Evolutionary conservation across 768 basidiomycete species (phyloP), one percentile per base, ranked within the genome.

Genomic region (Hygrophorus pudorinus): DNA sequence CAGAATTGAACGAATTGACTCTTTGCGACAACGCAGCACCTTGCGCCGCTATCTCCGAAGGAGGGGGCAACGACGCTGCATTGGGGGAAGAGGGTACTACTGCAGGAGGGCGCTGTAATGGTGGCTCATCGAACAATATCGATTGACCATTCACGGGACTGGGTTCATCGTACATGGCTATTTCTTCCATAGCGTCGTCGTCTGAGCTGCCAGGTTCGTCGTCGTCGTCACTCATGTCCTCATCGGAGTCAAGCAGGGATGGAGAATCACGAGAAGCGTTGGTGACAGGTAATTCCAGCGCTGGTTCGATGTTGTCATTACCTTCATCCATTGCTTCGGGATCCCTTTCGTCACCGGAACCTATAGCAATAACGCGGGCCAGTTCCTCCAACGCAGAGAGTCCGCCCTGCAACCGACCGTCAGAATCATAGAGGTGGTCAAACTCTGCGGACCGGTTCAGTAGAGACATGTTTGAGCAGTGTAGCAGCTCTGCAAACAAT

Each of bases 391-490:
- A 66, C 10, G 84, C 81, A 1, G 78, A 66, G 9, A 96, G 64
- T 4, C 94, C 93, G n/a, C 91, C 91, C 52, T 82, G 79, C 34
- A 99, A 64, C 20, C 87, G 78, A 14, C 94, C 94, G 42, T 88
- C 78, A 1, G 70, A 65, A 56, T 89, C 88, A 60, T 90, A 92
- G n/a, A 80, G 66, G 17, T 76, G 71, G 37, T 77, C 74, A 44
- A 73, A 79, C 38, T 83, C 79, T 0, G 75, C 57, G 1, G 76
- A 64, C 8, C 96, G 87, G 59, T 98, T 98, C 20, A 98, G 71
- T 17, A 98, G 75, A 4, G 87, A 81, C 94, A 99, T 98, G 56
- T 96, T 98, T 13, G 96, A 98, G 59, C 92, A 96, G 57, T 99
- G 96, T 18, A 98, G 67, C 4, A 99, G 78, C 59, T 99, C 96